Evolutionary conservation across 345 rosid species (phyloP), one percentile per base, ranked within the genome.

Genomic region (Bruguiera sexangula): DNA sequence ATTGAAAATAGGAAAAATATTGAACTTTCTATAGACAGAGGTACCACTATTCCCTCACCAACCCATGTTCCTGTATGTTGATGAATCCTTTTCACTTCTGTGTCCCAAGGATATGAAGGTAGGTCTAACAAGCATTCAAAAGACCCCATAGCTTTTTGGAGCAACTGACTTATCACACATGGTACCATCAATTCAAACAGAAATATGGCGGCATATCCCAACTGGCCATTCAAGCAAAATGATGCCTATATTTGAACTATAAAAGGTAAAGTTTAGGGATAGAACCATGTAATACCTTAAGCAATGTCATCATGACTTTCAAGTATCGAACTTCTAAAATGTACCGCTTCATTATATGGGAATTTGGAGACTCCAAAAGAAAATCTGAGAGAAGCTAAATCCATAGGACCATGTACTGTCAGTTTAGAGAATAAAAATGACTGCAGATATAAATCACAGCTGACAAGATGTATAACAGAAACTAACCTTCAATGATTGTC

Each of bases 401-500:
- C 34, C 80, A 73, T 76, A 9, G 62, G 78, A 71, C 24, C 69
- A 56, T 59, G 66, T 63, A 57, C 55, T 19, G 39, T 57, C 48
- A 55, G 56, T 48, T 65, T 37, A 73, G 21, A 43, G 50, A 9
- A 52, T 6, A 36, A 57, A 66, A 73, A 63, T 24, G 59, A 59
- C 67, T 56, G 55, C 21, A 68, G 63, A 69, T 29, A 30, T 30
- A 37, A 20, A 78, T 46, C 27, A 56, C 19, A 56, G 3, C 6
- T 21, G 18, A 56, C 26, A 56, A 27, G 60, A 56, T 24, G 11
- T 15, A 27, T 29, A 58, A 66, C 62, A 56, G 73, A 70, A 55
- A 81, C 84, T 72, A 72, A 95, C 99, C 97, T 89, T 95, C 74
- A 95, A 72, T 22, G 99, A 95, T 77, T 95, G 99, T 82, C 99